Base-by-base conservation (phyloP, 2,329 filamentous ascomycete genomes). In the Calonectria henricotiae region DNA sequence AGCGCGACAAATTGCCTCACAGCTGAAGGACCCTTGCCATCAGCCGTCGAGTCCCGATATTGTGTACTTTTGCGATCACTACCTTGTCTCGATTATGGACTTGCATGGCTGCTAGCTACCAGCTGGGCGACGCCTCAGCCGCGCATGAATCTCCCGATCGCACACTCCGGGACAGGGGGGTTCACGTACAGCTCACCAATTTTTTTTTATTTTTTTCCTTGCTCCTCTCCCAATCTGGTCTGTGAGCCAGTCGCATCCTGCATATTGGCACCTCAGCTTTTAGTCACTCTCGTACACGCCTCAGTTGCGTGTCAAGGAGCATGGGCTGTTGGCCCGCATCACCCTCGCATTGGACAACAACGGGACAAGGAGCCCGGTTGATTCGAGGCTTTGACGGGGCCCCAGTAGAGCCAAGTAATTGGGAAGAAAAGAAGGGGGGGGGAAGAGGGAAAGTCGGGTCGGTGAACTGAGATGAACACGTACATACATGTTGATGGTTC, bases 1-100 rank as follows among this genome's bases (percentile, higher is more conserved):
- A 30, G 37, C n/a, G 63, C 60, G 37, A 64, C 35, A 62, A 65
- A 69, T 71, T 71, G 58, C 65, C 68, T 58, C 68, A 72, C 54
- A 70, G 62, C 55, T 62, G 62, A 64, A 37, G 39, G 13, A 65
- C 47, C 60, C 44, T 37, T 51, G 41, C 55, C 30, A 20, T n/a
- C 30, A 20, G 13, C 13, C 5, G 32, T 12, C 7, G 17, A 39
- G 17, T 41, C 23, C 55, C 32, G 20, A 58, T 65, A 27, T 51
- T 61, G 35, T 32, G 30, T 43, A 20, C 25, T 49, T 32, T 58
- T 32, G 37, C 23, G 66, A 47, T 41, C 4, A 30, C 27, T 30
- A 49, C 20, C 39, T 54, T 30, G 30, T 27, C 25, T 39, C 37
- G 23, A 39, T 15, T 32, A 6, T 27, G 32, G 30, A 46, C 35